Percentiles rank a stretch among this genome's conserved stretches.
These are phyloP conservation scores for Monarda citriodora DNA, from an alignment of 305 asterid species.

Conservation along the genomic window DNA sequence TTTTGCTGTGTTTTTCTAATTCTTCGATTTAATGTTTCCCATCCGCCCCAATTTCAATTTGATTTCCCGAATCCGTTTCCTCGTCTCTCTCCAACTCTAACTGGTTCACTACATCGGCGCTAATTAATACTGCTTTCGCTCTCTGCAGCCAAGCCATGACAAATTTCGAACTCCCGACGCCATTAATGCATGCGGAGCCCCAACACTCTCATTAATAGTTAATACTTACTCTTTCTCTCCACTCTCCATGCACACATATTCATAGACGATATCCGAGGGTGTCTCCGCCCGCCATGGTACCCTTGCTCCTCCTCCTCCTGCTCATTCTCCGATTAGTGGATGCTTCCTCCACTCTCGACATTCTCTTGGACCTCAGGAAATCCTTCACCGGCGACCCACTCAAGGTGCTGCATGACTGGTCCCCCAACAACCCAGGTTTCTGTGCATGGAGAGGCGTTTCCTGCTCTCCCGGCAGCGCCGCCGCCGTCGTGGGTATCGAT, in stretches of 20 bases:
- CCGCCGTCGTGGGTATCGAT: slow-evolving; percentile 34
- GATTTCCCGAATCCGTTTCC: neutral
- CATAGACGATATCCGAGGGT: too few species aligned
- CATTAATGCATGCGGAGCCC: neutral
- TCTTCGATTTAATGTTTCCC: too few species aligned
- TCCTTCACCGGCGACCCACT: slow-evolving; percentile 55
- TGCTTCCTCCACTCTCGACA: slow-evolving; percentile 18
- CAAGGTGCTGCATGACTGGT: slow-evolving; percentile 61
- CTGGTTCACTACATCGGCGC: slow-evolving; percentile 60
- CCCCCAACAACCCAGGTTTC: slow-evolving; percentile 33
- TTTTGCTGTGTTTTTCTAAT: too few species aligned
- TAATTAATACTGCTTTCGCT: slow-evolving; percentile 37
- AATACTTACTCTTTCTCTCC: neutral
- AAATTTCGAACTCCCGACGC: neutral
- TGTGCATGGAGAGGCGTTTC: slow-evolving; percentile 79
- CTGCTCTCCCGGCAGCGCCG: slow-evolving; percentile 22
- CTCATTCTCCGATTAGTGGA: slow-evolving; percentile 14
- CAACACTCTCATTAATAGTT: neutral
- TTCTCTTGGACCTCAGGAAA: slow-evolving; percentile 55
- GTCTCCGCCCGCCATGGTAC: too few species aligned
- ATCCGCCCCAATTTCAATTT: neutral
- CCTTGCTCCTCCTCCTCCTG: slow-evolving; percentile 3
- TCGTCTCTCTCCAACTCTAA: slow-evolving; percentile 25
- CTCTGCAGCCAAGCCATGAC: neutral
- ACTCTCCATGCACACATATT: too few species aligned